These are phyloP conservation scores for Boletus vinaceobasis DNA, from an alignment of 768 basidiomycete genomes.

Conservation along the genomic window DNA sequence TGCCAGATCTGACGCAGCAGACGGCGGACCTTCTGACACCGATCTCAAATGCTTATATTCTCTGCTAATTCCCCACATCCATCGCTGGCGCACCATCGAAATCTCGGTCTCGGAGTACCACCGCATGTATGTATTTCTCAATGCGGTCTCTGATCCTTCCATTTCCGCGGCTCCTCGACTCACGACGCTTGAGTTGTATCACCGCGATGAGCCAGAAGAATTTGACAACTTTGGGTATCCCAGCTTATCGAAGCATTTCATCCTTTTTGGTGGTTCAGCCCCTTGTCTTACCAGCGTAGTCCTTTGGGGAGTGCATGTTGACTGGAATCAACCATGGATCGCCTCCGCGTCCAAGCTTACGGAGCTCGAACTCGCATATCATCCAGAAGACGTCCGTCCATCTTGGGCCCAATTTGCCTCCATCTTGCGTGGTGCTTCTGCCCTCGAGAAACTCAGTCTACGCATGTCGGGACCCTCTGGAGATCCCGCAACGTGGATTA, in stretches of 20 bases:
- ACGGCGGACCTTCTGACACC: constrained; percentile 16
- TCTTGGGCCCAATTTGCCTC: constrained; percentile 49
- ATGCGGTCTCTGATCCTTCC: constrained; percentile 35
- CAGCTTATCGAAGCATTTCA: constrained; percentile 37
- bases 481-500: constrained; percentile 35
- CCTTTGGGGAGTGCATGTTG: constrained; percentile 69
- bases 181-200: constrained; percentile 51
- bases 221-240: constrained; percentile 10
- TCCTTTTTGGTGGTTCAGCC: constrained; percentile 49
- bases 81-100: constrained; percentile 51
- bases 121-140: constrained; percentile 46
- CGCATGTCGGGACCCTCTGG: constrained; percentile 55
- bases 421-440: constrained; percentile 52
- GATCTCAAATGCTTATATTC: constrained; percentile 28
- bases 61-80: constrained; percentile 49
- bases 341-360: constrained; percentile 31
- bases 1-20: constrained; percentile 23
- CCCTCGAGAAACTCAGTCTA: constrained; percentile 51
- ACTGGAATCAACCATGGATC: constrained; percentile 51
- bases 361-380: constrained; percentile 60
- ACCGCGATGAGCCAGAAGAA: constrained; percentile 48
- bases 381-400: constrained; percentile 61
- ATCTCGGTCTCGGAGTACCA: constrained; percentile 44
- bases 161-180: constrained; percentile 51
- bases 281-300: constrained; percentile 49